Conservation (phyloP, 2,329 filamentous ascomycete species). For the Alternaria ethzedia region DNA sequence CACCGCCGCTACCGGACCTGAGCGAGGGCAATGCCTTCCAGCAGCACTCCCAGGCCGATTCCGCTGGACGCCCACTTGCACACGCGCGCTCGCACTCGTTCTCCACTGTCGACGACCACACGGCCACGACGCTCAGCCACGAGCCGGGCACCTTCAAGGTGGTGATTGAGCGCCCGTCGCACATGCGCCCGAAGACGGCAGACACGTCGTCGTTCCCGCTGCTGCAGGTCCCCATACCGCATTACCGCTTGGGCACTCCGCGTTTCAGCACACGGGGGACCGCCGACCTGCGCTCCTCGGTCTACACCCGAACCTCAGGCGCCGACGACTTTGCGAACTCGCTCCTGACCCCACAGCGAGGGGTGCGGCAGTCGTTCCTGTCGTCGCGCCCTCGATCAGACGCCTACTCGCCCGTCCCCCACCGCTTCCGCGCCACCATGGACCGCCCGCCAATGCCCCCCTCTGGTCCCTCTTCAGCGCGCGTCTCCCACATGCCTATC, state of each 20-base stretch:
- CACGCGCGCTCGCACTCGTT: slow-evolving; percentile 72
- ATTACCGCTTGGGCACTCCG: slow-evolving; percentile 82
- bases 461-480: slow-evolving; percentile 43
- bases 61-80: slow-evolving; percentile 25
- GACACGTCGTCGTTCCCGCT: slow-evolving; percentile 63
- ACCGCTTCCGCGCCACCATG: slow-evolving; percentile 45
- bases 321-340: slow-evolving; percentile 74
- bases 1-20: slow-evolving; percentile 27
- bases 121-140: slow-evolving; percentile 54
- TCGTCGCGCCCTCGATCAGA: slow-evolving; percentile 47
- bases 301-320: slow-evolving; percentile 70
- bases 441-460: slow-evolving; percentile 42
- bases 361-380: slow-evolving; percentile 40
- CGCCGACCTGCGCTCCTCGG: slow-evolving; percentile 79
- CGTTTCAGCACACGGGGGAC: slow-evolving; percentile 79
- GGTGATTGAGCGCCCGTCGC: slow-evolving; percentile 73
- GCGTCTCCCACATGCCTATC: slow-evolving; percentile 47
- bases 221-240: slow-evolving; percentile 79
- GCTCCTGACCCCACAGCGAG: slow-evolving; percentile 53
- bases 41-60: slow-evolving; percentile 19
- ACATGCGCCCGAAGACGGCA: slow-evolving; percentile 68
- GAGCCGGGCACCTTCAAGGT: slow-evolving; percentile 77
- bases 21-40: slow-evolving; percentile 22
- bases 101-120: slow-evolving; percentile 74
- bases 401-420: slow-evolving; percentile 43